A percentile compares a stretch with the other conserved stretches of the same genome.
phyloP scores from a whole-genome alignment of 768 basidiomycete genomes.

The Galerina marginata region DNA sequence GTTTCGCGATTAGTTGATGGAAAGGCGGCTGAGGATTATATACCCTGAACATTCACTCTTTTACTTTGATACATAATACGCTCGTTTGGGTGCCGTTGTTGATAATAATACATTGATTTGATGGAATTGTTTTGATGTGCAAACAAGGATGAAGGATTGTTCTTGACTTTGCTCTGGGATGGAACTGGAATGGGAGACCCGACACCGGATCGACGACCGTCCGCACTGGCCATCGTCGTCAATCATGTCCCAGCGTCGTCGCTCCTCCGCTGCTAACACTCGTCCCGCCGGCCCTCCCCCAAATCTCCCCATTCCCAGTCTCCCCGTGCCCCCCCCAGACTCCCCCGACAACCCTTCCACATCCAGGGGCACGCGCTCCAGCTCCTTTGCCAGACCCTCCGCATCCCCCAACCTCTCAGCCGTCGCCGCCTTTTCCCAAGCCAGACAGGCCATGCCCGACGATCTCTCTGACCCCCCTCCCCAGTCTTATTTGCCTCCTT shows the following conservation, averaged over 20 bases:
- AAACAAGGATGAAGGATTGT: constrained; percentile 24
- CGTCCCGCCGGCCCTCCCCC: constrained; percentile 77
- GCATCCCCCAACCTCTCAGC: constrained; percentile 59
- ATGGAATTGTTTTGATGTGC: constrained; percentile 29
- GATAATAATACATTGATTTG: constrained; percentile 15
- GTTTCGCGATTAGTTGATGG: constrained; percentile 61
- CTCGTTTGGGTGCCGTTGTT: constrained; percentile 35
- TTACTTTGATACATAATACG: constrained; percentile 22
- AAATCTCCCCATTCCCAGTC: constrained; percentile 72
- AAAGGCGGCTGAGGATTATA: constrained; percentile 18
- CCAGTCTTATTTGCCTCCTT: constrained; percentile 50
- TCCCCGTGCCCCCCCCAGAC: constrained; percentile 46
- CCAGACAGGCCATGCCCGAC: constrained; percentile 45
- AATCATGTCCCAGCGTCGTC: constrained; percentile 50
- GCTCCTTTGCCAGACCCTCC: constrained; percentile 41
- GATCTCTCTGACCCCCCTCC: constrained; percentile 65
- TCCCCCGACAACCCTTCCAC: constrained; percentile 28
- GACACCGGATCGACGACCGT: constrained; percentile 30
- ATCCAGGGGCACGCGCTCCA: constrained; percentile 37
- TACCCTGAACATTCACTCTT: constrained; percentile 30
- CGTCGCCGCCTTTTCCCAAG: constrained; percentile 66
- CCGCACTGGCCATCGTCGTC: constrained; percentile 37
- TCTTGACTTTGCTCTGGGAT: constrained; percentile 28
- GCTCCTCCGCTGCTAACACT: constrained; percentile 67
- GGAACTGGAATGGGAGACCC: constrained; percentile 46